Evolutionary conservation across 208 protist species (phyloP).

Genomic region (Angomonas deanei): DNA sequence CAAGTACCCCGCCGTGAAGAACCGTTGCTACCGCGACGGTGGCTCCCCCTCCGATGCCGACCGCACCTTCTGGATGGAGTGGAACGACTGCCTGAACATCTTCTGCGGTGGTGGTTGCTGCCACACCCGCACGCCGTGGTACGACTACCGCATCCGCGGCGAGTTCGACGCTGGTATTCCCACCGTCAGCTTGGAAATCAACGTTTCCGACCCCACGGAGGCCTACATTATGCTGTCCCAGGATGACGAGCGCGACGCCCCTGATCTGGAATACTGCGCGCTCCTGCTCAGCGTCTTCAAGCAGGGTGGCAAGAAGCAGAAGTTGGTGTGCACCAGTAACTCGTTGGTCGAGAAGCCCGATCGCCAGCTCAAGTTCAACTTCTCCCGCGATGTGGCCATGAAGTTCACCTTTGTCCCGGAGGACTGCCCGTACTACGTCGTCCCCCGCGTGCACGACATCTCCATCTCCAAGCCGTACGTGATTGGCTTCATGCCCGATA

Average conservation of each 20-base stretch:
- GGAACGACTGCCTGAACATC: conserved; percentile 46
- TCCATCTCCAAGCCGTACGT: conserved; percentile 53
- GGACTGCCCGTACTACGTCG: conserved; percentile 66
- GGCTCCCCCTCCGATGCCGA: conserved; percentile 31
- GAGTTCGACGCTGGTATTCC: conserved; percentile 53
- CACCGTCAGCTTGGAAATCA: conserved; percentile 56
- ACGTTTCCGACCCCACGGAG: conserved; percentile 43
- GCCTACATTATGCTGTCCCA: conserved; percentile 65
- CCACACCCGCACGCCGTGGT: conserved; percentile 58
- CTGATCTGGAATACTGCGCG: conserved; percentile 41
- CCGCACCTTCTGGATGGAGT: conserved; percentile 81
- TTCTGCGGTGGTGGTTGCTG: conserved; percentile 72
- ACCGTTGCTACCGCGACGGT: conserved; percentile 38
- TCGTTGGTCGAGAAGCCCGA: conserved; percentile 65
- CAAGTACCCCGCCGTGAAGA: conserved; percentile 50
- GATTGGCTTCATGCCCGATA: conserved; percentile 60
- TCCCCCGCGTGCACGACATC: conserved; percentile 64
- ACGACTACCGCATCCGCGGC: conserved; percentile 72
- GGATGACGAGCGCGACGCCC: conserved; percentile 59
- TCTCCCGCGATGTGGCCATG: conserved; percentile 63
- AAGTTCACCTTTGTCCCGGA: conserved; percentile 63
- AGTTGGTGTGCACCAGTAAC: conserved; percentile 61
- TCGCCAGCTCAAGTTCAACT: conserved; percentile 71
- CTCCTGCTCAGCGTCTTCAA: conserved; percentile 63
- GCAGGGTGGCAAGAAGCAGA: conserved; percentile 52